These are phyloP conservation scores for Fonsecaea monophora DNA, from an alignment of 2,329 filamentous ascomycete species.

Conservation along the genomic window DNA sequence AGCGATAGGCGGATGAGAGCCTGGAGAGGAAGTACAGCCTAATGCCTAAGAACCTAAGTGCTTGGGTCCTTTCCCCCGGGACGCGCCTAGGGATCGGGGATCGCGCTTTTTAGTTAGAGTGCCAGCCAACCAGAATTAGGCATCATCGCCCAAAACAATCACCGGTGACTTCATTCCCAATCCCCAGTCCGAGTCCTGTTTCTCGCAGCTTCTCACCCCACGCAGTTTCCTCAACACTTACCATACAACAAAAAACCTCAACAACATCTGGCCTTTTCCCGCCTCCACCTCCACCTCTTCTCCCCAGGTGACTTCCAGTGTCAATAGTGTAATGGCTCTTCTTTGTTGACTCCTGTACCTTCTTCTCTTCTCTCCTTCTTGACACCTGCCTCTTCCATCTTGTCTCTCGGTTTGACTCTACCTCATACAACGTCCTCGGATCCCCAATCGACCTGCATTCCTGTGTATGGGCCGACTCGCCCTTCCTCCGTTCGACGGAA, in stretches of 20 bases:
- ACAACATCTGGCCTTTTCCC: conserved; percentile 1
- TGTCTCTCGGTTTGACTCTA: neutral
- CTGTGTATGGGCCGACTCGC: conserved; percentile 1
- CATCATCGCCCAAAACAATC: conserved; percentile 1
- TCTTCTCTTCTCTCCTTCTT: neutral
- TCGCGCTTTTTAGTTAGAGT: neutral
- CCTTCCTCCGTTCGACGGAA: neutral
- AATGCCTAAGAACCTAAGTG: neutral
- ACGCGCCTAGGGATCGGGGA: neutral
- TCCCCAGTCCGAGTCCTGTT: neutral
- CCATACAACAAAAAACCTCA: conserved; percentile 1
- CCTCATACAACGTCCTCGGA: neutral
- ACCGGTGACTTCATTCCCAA: conserved; percentile 1
- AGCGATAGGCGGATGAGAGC: neutral
- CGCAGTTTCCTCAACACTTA: conserved; percentile 1
- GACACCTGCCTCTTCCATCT: neutral
- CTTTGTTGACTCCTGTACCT: neutral
- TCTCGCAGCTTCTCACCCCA: conserved; percentile 7
- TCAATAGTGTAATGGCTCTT: conserved; percentile 2
- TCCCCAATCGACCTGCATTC: neutral
- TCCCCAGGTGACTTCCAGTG: neutral
- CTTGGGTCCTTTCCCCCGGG: neutral
- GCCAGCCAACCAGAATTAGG: neutral
- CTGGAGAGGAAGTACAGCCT: neutral
- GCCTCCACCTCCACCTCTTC: neutral